Conservation (phyloP, 108 stramenopile species). For the Skeletonema marinoi region DNA sequence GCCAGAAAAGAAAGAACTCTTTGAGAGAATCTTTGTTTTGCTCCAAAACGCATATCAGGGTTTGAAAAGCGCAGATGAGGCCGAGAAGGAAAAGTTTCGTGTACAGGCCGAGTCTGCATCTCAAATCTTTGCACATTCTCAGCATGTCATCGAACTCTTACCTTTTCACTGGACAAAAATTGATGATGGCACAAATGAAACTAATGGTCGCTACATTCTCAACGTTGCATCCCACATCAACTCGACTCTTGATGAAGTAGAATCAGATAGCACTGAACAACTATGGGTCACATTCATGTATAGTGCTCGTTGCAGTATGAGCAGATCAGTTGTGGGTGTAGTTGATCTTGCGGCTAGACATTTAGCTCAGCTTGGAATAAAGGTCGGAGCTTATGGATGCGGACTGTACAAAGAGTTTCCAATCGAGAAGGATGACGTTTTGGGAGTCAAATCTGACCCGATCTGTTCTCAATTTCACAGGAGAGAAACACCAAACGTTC, state of each 20-base stretch:
- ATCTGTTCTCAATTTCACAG: conserved; percentile 45
- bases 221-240: conserved; percentile 52
- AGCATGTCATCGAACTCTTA: conserved; percentile 39
- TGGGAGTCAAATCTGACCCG: conserved; percentile 34
- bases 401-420: conserved; percentile 37
- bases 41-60: conserved; percentile 50
- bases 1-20: conserved; percentile 42
- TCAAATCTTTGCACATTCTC: conserved; percentile 47
- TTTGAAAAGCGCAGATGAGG: conserved; percentile 36
- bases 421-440: conserved; percentile 5
- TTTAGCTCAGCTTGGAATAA: conserved; percentile 36
- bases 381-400: conserved; percentile 50
- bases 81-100: conserved; percentile 41
- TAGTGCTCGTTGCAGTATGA: conserved; percentile 43
- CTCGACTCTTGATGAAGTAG: conserved; percentile 9
- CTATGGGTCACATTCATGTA: conserved; percentile 49
- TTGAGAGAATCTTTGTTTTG: conserved; percentile 48
- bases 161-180: conserved; percentile 50
- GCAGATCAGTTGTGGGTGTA: conserved; percentile 32
- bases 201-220: conserved; percentile 28
- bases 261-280: conserved; percentile 32
- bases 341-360: conserved; percentile 47
- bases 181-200: conserved; percentile 4
- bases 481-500: conserved; percentile 49
- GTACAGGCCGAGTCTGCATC: conserved; percentile 33